These are phyloP conservation scores for Claviceps spartinae DNA, from an alignment of 2,329 filamentous ascomycete genomes.

Conservation along the genomic window DNA sequence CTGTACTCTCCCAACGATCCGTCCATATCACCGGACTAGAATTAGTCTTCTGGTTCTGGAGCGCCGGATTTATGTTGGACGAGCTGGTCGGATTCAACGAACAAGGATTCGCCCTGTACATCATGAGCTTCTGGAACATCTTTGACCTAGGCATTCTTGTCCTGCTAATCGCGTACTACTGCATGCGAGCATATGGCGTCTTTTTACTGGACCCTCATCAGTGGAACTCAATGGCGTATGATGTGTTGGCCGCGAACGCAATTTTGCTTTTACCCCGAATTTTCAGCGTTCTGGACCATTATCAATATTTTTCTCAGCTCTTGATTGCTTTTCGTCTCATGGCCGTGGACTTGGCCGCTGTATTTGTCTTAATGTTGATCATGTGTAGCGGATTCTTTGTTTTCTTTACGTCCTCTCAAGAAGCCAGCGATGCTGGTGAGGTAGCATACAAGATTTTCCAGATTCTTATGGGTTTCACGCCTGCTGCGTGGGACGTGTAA, in stretches of 20 bases:
- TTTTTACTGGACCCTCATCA: slow-evolving; percentile 62
- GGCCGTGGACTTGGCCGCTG: slow-evolving; percentile 76
- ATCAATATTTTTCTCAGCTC: slow-evolving; percentile 89
- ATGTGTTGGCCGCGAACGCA: slow-evolving; percentile 84
- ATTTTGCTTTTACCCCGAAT: slow-evolving; percentile 81
- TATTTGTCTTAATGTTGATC: slow-evolving; percentile 73
- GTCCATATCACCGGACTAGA: slow-evolving; percentile 73
- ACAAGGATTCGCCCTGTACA: slow-evolving; percentile 89
- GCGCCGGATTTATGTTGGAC: slow-evolving; percentile 90
- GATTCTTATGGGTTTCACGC: slow-evolving; percentile 90
- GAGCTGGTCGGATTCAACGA: slow-evolving; percentile 94
- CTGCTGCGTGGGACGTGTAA: slow-evolving; percentile 82
- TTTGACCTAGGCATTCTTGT: slow-evolving; percentile 86
- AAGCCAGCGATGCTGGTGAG: slow-evolving; percentile 52
- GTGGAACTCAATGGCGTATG: slow-evolving; percentile 77
- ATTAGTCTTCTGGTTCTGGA: slow-evolving; percentile 94
- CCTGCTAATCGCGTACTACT: slow-evolving; percentile 78
- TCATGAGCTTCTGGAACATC: slow-evolving; percentile 96
- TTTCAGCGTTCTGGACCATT: slow-evolving; percentile 88
- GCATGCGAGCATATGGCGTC: slow-evolving; percentile 76
- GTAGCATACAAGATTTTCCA: slow-evolving; percentile 90
- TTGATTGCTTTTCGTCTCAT: slow-evolving; percentile 90
- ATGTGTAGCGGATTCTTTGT: slow-evolving; percentile 91
- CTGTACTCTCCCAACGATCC: slow-evolving; percentile 64
- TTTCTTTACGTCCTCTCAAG: slow-evolving; percentile 74